Base-by-base conservation (phyloP, 2,329 filamentous ascomycete species). In the Colletotrichum cereale region DNA sequence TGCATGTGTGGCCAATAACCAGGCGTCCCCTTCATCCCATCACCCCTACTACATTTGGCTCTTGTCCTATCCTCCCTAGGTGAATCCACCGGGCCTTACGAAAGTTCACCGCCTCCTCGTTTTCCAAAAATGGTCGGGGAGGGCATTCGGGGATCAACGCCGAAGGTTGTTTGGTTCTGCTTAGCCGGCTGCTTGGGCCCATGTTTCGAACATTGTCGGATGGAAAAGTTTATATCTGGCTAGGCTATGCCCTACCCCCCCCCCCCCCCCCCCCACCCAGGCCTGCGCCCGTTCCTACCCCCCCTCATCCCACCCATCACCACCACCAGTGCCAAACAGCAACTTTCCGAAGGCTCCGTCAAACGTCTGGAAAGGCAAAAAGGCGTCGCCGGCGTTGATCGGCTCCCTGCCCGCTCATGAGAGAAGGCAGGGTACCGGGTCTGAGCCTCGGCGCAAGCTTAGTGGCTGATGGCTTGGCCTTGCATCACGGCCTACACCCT, bases 131-230 rank as follows among this genome's bases (percentile, higher is more conserved):
- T 11, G 52, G 52, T 62, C 53, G 58, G 52, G 44, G 50, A 71
- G 50, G 44, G 44, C 58, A 68, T 40, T 68, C 65, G 68, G 68
- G 62, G 65, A 63, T 60, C 47, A 60, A 42, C 58, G 57, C 52
- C 57, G 68, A 68, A 71, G 68, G 61, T 58, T 71, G 58, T 68
- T 68, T 68, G 68, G 42, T 58, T 40, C 34, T 63, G 58, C 65
- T 68, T 55, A 48, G 58, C 65, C 68, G 53, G 52, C 44, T 68
- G 68, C 65, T 63, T 71, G 65, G 65, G 68, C 68, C 68, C 53
- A 44, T 63, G 68, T 68, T 71, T 71, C 68, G 68, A 71, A 71
- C 57, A 64, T 21, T 68, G 68, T 63, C 68, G 58, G 68, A 71
- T 58, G 68, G 58, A 71, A 71, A 71, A 71, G 68, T 71, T 63